Percentiles rank a stretch among this genome's conserved stretches.
Conservation (phyloP, 2,329 filamentous ascomycete species). For the Rachicladosporium sp. region DNA sequence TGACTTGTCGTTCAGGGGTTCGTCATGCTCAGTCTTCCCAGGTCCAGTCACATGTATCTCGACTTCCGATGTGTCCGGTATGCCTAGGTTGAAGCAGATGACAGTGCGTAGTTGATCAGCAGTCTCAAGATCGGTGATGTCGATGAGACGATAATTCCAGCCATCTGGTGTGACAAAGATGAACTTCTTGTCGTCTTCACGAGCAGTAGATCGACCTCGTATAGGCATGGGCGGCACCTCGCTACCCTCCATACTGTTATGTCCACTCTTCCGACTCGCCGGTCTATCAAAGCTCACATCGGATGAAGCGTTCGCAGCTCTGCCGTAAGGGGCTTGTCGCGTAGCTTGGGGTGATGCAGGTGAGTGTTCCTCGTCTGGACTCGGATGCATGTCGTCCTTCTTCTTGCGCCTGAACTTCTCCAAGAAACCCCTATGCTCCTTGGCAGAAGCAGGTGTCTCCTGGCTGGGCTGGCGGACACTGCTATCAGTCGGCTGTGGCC, state of each 20-base stretch:
- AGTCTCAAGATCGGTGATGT: conserved; percentile 72
- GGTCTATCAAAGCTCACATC: conserved; percentile 51
- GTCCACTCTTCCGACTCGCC: conserved; percentile 47
- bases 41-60: conserved; percentile 74
- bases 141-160: conserved; percentile 88
- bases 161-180: conserved; percentile 76
- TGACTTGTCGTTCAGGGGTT: conserved; percentile 65
- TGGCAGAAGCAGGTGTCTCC: conserved; percentile 58
- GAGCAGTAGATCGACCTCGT: conserved; percentile 33
- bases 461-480: conserved; percentile 44
- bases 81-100: conserved; percentile 68
- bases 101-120: conserved; percentile 58
- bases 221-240: conserved; percentile 11
- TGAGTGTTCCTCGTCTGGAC: conserved; percentile 67
- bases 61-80: conserved; percentile 56
- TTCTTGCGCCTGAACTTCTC: conserved; percentile 55
- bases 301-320: conserved; percentile 20
- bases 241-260: conserved; percentile 35
- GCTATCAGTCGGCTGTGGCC: conserved; percentile 53
- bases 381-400: conserved; percentile 55
- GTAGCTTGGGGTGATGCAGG: conserved; percentile 60
- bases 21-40: conserved; percentile 71
- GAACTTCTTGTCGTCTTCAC: conserved; percentile 48
- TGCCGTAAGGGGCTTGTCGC: conserved; percentile 37
- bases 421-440: conserved; percentile 60